Evolutionary conservation across 2,329 filamentous ascomycete species (phyloP).

Genomic region (Balansia obtecta): DNA sequence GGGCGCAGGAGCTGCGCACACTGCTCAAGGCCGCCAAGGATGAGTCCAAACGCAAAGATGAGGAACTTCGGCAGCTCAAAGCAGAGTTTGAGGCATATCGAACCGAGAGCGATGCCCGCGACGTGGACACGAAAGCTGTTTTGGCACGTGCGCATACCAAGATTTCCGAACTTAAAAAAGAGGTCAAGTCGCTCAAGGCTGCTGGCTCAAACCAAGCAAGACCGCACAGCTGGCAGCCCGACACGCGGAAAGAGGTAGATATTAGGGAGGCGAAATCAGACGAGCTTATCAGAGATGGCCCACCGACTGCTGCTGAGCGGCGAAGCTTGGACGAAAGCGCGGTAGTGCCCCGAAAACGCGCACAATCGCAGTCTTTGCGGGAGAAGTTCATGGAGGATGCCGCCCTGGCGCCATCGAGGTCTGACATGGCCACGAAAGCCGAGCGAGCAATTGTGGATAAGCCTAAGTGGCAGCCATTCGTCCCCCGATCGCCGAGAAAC

Average conservation of each 20-base stretch:
- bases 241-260: slow-evolving; percentile 5
- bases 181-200: slow-evolving; percentile 33
- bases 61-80: slow-evolving; percentile 35
- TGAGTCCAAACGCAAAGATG: slow-evolving; percentile 33
- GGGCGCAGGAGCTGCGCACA: slow-evolving; percentile 25
- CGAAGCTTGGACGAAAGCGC: slow-evolving; percentile 4
- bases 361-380: slow-evolving; percentile 17
- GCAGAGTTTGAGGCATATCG: slow-evolving; percentile 42
- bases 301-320: neutral
- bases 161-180: slow-evolving; percentile 42
- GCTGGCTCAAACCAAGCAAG: slow-evolving; percentile 9
- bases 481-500: slow-evolving; percentile 28
- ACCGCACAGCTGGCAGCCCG: slow-evolving; percentile 20
- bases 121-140: slow-evolving; percentile 43
- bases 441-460: slow-evolving; percentile 18
- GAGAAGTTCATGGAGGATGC: slow-evolving; percentile 24
- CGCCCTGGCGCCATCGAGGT: slow-evolving; percentile 5
- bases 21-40: slow-evolving; percentile 32
- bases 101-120: slow-evolving; percentile 37
- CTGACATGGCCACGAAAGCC: slow-evolving; percentile 9
- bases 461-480: slow-evolving; percentile 29
- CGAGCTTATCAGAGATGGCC: slow-evolving; percentile 2
- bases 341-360: slow-evolving; percentile 7
- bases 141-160: slow-evolving; percentile 44
- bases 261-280: slow-evolving; percentile 11